Evolutionary conservation across 352 stramenopile species (phyloP), one percentile per base, ranked within the genome.

Genomic region (Peronosclerospora sorghi): DNA sequence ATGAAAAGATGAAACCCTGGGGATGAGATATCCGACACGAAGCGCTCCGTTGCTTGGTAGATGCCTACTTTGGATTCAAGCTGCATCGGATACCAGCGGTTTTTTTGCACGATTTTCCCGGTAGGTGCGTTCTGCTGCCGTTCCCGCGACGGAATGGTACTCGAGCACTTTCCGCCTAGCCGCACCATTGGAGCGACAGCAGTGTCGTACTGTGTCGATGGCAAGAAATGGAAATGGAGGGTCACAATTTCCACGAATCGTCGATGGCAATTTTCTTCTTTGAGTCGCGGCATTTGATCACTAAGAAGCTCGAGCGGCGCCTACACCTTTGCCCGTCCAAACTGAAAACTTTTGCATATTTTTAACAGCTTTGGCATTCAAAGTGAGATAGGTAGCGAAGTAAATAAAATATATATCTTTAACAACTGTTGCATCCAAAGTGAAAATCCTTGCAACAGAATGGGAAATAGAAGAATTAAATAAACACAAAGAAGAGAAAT

Each of bases 321-420:
- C 39, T 90, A 8, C 63, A 73, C 1, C 66, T 64, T 30, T 87
- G 84, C 39, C 68, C 67, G 8, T 60, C 87, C 46, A 90, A n/a
- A n/a, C n/a, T n/a, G n/a, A n/a, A n/a, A n/a, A n/a, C n/a, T n/a
- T n/a, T n/a, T n/a, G n/a, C n/a, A n/a, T n/a, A n/a, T n/a, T n/a
- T n/a, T n/a, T n/a, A n/a, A n/a, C n/a, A n/a, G n/a, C n/a, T n/a
- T n/a, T n/a, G n/a, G n/a, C n/a, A n/a, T n/a, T n/a, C n/a, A n/a
- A n/a, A n/a, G n/a, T n/a, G n/a, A n/a, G n/a, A n/a, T n/a, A n/a
- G n/a, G n/a, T n/a, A n/a, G n/a, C n/a, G n/a, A n/a, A n/a, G n/a
- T n/a, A 90, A 51, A 48, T 54, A 20, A 76, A 71, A 44, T 57
- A 56, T 9, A 62, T 62, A 21, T 62, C 68, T 86, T 74, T 1